Evolutionary conservation across 2,329 filamentous ascomycete species (phyloP).

Genomic region (Pseudopithomyces chartarum): DNA sequence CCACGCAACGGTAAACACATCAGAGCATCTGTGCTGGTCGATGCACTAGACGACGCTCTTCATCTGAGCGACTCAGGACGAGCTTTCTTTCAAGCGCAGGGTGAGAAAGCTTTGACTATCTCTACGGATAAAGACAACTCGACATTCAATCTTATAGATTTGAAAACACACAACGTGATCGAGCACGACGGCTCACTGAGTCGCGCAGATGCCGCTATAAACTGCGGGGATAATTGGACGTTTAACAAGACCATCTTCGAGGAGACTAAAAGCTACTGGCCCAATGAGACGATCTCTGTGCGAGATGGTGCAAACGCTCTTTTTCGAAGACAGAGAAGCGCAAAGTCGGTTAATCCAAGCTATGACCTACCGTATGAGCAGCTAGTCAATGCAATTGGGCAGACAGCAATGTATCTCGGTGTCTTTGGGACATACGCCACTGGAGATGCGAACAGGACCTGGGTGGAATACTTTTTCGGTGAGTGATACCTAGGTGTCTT

Average conservation of each 20-base stretch:
- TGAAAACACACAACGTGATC: background rate
- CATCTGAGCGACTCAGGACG: background rate
- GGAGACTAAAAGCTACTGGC: background rate
- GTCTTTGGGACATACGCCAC: background rate
- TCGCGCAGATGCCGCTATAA: background rate
- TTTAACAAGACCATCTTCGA: background rate
- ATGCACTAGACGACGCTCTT: background rate
- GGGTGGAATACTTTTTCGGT: background rate
- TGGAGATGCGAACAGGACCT: background rate
- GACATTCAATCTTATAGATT: background rate
- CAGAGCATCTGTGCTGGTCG: background rate
- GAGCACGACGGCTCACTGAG: slow-evolving; percentile 3
- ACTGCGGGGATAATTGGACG: background rate
- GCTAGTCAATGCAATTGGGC: background rate
- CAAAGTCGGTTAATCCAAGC: background rate
- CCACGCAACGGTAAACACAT: background rate
- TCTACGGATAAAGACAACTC: background rate
- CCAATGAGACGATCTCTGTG: background rate
- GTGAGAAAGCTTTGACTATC: background rate
- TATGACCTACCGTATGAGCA: background rate
- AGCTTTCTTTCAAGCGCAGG: background rate
- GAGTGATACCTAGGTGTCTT: background rate
- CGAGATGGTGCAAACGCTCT: background rate
- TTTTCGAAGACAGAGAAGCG: background rate
- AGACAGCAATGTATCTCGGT: background rate